phyloP scores from a whole-genome alignment of 2,329 filamentous ascomycete species.

The Fusarium piperis region DNA sequence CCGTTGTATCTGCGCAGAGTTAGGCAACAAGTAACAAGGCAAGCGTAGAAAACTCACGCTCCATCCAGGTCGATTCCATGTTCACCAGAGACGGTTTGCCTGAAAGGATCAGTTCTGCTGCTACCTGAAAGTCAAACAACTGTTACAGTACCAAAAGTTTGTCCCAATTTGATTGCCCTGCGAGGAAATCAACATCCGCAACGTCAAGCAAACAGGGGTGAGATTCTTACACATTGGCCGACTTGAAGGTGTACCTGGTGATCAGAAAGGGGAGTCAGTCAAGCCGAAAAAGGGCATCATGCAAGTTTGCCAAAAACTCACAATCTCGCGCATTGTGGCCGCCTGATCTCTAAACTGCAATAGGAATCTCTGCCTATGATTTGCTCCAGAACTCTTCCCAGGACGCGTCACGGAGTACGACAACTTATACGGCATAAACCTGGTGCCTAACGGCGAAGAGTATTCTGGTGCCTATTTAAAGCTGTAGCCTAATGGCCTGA shows the following conservation, averaged over 20 bases:
- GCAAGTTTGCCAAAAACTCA: slow-evolving; percentile 53
- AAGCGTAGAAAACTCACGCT: slow-evolving; percentile 64
- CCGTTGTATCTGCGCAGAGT: slow-evolving; percentile 71
- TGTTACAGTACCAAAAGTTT: slow-evolving; percentile 77
- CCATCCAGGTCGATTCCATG: slow-evolving; percentile 97
- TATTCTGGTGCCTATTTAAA: slow-evolving; percentile 34
- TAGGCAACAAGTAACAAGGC: slow-evolving; percentile 3
- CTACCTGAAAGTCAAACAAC: neutral
- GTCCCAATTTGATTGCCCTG: slow-evolving; percentile 99
- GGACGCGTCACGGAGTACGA: neutral
- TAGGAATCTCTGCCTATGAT: neutral
- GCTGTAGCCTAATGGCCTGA: slow-evolving; percentile 27
- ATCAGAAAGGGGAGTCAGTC: slow-evolving; percentile 55
- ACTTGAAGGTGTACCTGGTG: slow-evolving; percentile 98
- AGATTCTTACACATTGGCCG: slow-evolving; percentile 88
- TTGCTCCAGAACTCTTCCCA: neutral
- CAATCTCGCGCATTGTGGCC: slow-evolving; percentile 65
- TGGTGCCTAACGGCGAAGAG: slow-evolving; percentile 25
- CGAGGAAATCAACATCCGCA: slow-evolving; percentile 33
- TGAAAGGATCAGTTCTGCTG: neutral
- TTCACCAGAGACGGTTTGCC: slow-evolving; percentile 84
- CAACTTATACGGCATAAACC: slow-evolving; percentile 11
- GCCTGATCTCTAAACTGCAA: slow-evolving; percentile 53
- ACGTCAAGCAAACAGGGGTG: slow-evolving; percentile 43
- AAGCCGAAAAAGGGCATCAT: slow-evolving; percentile 43